Conservation (phyloP, 371 early-diverging fungal genomes). For the Enterocytospora artemiae region DNA sequence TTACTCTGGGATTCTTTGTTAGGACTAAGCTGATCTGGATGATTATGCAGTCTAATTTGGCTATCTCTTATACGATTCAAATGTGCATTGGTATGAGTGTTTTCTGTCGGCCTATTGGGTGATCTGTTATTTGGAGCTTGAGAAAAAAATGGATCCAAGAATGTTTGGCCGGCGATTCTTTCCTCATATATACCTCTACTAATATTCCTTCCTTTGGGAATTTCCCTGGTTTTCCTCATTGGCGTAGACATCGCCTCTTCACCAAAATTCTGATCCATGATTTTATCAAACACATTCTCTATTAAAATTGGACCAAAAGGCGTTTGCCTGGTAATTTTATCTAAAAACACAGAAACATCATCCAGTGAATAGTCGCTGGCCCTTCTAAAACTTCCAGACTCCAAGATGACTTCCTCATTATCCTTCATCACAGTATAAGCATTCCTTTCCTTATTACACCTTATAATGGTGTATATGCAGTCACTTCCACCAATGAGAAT, state of each 20-base stretch:
- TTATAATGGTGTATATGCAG: slow-evolving; percentile 19
- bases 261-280: neutral
- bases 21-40: neutral
- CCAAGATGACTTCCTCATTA: slow-evolving; percentile 19
- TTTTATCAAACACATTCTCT: slow-evolving; percentile 43
- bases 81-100: neutral
- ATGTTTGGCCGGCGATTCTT: neutral
- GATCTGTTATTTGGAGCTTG: neutral
- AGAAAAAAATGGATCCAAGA: neutral
- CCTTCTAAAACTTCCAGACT: slow-evolving; percentile 26
- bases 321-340: slow-evolving; percentile 31
- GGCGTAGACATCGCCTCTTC: neutral
- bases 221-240: neutral
- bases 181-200: too few species aligned
- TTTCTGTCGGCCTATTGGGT: neutral
- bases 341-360: slow-evolving; percentile 42
- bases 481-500: slow-evolving; percentile 37
- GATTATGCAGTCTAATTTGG: neutral
- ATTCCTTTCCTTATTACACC: slow-evolving; percentile 27
- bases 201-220: neutral
- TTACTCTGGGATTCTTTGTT: neutral
- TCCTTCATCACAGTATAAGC: neutral
- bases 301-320: slow-evolving; percentile 40
- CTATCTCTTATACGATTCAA: neutral
- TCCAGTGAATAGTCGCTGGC: slow-evolving; percentile 26